phyloP scores from a whole-genome alignment of 2,329 filamentous ascomycete genomes.

The Dothistroma septosporum region DNA sequence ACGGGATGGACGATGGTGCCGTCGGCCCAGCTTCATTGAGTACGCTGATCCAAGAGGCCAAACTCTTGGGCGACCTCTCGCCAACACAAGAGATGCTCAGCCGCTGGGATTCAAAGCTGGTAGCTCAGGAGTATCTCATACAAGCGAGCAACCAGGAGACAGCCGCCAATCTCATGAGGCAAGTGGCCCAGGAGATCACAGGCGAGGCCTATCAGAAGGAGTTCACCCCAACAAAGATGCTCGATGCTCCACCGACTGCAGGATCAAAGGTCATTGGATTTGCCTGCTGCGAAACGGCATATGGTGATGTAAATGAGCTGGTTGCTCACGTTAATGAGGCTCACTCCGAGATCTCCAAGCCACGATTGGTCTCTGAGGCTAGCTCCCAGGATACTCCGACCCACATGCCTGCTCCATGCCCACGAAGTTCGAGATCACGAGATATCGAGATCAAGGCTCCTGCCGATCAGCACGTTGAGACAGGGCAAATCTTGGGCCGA shows the following conservation, averaged over 20 bases:
- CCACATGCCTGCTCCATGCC: neutral
- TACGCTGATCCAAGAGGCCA: neutral
- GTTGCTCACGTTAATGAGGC: conserved; percentile 9
- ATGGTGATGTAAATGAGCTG: conserved; percentile 5
- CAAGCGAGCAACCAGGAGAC: conserved; percentile 8
- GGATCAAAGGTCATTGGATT: conserved; percentile 2
- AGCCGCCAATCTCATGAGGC: conserved; percentile 4
- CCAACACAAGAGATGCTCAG: conserved; percentile 2
- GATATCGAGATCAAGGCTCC: conserved; percentile 9
- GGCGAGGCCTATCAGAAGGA: neutral
- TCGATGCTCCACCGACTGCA: conserved; percentile 6
- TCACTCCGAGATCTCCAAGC: conserved; percentile 5
- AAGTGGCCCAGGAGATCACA: neutral
- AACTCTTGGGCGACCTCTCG: neutral
- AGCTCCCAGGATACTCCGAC: neutral
- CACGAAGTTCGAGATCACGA: neutral
- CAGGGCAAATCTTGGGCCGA: neutral
- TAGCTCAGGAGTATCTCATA: conserved; percentile 6
- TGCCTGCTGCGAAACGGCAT: conserved; percentile 11
- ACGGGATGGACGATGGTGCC: neutral
- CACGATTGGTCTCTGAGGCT: neutral
- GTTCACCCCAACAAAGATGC: conserved; percentile 2
- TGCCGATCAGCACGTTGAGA: neutral
- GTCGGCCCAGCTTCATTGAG: no score
- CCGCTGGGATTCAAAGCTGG: conserved; percentile 4